Conservation (phyloP, 2,329 filamentous ascomycete genomes). For the Fusarium ambrosium region DNA sequence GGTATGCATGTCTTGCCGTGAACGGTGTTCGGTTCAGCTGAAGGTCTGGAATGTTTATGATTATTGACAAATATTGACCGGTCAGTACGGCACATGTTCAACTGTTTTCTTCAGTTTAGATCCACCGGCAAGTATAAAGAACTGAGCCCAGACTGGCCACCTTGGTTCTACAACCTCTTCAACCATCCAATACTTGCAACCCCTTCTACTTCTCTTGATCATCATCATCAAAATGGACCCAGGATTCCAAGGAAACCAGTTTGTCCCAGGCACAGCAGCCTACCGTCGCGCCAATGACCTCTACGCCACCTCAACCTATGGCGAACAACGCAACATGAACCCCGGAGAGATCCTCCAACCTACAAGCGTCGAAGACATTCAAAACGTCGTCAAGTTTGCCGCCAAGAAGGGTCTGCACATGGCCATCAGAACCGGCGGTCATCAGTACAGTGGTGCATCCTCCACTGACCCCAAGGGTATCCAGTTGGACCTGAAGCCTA, state of each 20-base stretch:
- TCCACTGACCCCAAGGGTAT: constrained; percentile 61
- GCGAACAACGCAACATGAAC: constrained; percentile 57
- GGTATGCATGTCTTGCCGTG: neutral
- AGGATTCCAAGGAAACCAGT: constrained; percentile 9
- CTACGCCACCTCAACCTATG: constrained; percentile 60
- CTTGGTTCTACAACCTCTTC: neutral
- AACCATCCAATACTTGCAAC: neutral
- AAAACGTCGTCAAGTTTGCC: constrained; percentile 57
- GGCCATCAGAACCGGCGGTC: constrained; percentile 62
- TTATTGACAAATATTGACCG: neutral
- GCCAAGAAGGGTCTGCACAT: constrained; percentile 55
- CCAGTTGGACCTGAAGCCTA: constrained; percentile 56
- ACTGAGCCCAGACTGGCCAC: neutral
- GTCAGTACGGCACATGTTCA: neutral
- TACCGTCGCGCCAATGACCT: constrained; percentile 46
- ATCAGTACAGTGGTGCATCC: constrained; percentile 64
- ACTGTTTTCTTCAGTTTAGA: neutral
- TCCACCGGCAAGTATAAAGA: neutral
- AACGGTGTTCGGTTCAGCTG: too few relatives aligned
- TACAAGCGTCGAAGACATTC: constrained; percentile 56
- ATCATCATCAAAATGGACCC: neutral
- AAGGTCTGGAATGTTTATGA: neutral
- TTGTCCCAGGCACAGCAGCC: constrained; percentile 6
- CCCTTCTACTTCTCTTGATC: neutral
- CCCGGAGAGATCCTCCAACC: constrained; percentile 61